phyloP scores from a whole-genome alignment of 2,329 filamentous ascomycete genomes.

The Epichloe amarillans region DNA sequence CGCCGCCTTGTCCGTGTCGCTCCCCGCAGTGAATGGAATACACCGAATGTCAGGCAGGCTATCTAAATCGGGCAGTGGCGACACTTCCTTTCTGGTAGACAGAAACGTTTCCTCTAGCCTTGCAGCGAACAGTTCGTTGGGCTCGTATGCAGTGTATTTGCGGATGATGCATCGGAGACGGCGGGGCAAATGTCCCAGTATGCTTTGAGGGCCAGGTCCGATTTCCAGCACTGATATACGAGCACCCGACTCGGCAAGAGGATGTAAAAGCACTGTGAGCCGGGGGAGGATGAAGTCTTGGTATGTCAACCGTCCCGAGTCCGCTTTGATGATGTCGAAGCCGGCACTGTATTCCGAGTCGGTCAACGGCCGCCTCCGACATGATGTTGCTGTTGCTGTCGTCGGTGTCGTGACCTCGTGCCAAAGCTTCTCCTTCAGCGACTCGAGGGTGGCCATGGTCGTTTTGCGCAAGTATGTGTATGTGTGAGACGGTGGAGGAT shows the following conservation, averaged over 20 bases:
- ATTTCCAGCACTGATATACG: conserved; percentile 44
- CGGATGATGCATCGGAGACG: conserved; percentile 21
- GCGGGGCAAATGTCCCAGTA: conserved; percentile 35
- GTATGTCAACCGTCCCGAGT: conserved; percentile 16
- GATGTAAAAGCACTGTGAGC: neutral
- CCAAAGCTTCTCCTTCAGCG: neutral
- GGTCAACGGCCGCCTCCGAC: conserved; percentile 23
- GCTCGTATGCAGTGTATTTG: neutral
- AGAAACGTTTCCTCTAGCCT: neutral
- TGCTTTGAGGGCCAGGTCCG: conserved; percentile 41
- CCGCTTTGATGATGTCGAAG: conserved; percentile 28
- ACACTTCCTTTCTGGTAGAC: neutral
- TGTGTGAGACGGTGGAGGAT: no score
- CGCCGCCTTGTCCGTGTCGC: neutral
- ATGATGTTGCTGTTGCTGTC: conserved; percentile 5
- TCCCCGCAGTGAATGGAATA: neutral
- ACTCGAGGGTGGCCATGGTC: neutral
- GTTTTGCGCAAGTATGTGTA: neutral
- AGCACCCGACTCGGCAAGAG: conserved; percentile 26
- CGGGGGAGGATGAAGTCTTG: neutral
- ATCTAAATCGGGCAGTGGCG: neutral
- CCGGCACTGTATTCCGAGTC: conserved; percentile 35
- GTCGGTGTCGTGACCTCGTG: neutral
- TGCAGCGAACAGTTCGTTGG: neutral
- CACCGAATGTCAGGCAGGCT: neutral